Evolutionary conservation across 2,329 filamentous ascomycete genomes (phyloP), one percentile per base, ranked within the genome.

Genomic region (Phaeosphaeriaceae sp.): DNA sequence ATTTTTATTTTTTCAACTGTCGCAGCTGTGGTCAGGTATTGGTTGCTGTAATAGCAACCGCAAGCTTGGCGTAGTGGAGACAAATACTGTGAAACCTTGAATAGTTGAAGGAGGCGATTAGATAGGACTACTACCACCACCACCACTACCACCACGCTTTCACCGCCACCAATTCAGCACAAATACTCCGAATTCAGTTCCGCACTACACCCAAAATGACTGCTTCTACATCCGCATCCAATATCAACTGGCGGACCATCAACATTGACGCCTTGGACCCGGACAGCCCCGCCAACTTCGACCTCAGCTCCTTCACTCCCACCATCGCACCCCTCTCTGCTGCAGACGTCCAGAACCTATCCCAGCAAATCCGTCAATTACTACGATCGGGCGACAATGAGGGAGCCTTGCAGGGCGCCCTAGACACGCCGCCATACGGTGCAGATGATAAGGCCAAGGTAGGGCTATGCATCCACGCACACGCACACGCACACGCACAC

Each of bases 251-350:
- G 79, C 90, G 92, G 75, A 96, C 91, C 61, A 94, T 97, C 82
- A 91, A 97, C 82, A 88, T 97, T 74, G 92, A 97, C 74, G 87
- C 88, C 63, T 83, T 96, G 66, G 89, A 94, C 74, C 90, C 92
- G 51, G 92, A 97, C 76, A 94, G 91, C 65, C 85, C 89, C 60
- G 79, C 85, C 76, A 97, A 97, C 83, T 97, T 97, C 79, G 90
- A 95, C 76, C 86, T 90, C 56, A 84, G 87, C 51, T 90, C 91
- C 15, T 85, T 97, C 64, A 87, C 89, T 60, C 90, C 92, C 29
- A 83, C 88, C 35, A 86, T 86, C 50, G 82, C 88, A 60, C 87
- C 92, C 62, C 83, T 89, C 53, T 86, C 83, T 63, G 89, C 93
- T 65, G 80, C 84, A 64, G 90, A 94, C 63, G 89, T 92, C 37